Percentiles rank a stretch among this genome's conserved stretches.
phyloP scores from a whole-genome alignment of 1,284 basidiomycete species.

The Boletus holoroseus region DNA sequence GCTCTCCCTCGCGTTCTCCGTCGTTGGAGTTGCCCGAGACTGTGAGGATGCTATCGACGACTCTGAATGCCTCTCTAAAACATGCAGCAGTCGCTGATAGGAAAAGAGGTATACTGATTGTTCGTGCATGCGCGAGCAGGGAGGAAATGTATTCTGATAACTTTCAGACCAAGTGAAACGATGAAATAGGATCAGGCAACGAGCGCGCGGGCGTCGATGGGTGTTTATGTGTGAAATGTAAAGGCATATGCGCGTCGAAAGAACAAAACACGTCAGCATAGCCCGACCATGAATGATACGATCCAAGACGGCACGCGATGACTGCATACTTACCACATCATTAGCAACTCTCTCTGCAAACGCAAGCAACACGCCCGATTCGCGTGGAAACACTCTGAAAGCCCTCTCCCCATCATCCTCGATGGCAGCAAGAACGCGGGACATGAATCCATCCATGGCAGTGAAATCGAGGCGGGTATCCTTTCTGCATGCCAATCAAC shows the following conservation, averaged over 20 bases:
- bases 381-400: constrained; percentile 79
- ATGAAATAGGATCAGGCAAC: neutral
- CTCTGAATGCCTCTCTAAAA: constrained; percentile 82
- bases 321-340: constrained; percentile 62
- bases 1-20: constrained; percentile 15
- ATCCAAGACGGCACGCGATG: neutral
- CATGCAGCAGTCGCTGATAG: constrained; percentile 84
- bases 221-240: neutral
- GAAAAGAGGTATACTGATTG: constrained; percentile 70
- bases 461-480: constrained; percentile 53
- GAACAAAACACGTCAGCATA: neutral
- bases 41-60: constrained; percentile 72
- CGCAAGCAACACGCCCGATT: constrained; percentile 63
- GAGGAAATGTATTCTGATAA: constrained; percentile 83
- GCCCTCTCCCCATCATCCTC: constrained; percentile 74
- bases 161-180: constrained; percentile 35
- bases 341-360: constrained; percentile 73
- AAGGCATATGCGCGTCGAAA: neutral
- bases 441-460: constrained; percentile 91
- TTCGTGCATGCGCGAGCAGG: constrained; percentile 72
- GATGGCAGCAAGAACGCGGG: constrained; percentile 59
- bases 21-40: constrained; percentile 34
- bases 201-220: neutral
- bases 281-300: neutral
- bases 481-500: constrained; percentile 15